Base-by-base conservation (phyloP, 1,139 yeast species). In the Meyerozyma smithsonii region DNA sequence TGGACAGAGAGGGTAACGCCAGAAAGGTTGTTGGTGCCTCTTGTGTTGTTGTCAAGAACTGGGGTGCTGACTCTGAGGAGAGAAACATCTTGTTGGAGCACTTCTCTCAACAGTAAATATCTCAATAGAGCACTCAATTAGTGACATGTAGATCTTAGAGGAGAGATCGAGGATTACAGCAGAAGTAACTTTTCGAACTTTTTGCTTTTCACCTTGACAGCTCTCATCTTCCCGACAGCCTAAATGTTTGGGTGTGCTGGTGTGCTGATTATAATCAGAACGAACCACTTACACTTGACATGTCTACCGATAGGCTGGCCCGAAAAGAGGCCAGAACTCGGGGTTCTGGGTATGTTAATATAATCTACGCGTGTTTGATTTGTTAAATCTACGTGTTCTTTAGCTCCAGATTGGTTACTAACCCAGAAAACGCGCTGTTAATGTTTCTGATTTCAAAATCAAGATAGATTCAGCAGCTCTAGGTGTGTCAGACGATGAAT, bases 21-120 rank as follows among this genome's bases (percentile, higher is more conserved):
- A 89, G 97, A 83, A 92, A 92, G 89, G 97, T 92, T 64, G 98
- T 94, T 72, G 98, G 97, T 78, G 95, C 97, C 74, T 90, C 97
- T 64, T 92, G 96, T 76, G 97, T 92, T 67, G 98, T 92, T 66
- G 89, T 92, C 81, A 89, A 87, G 84, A 84, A 88, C 94, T 92
- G 97, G 97, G 98, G 98, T 86, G 95, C 89, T 69, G 96, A 90
- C 77, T 86, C 97, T 64, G 95, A 84, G 66, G 98, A 90, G 79
- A 90, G 97, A 81, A 79, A 82, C 81, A 85, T 88, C 75, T 84
- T 92, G 72, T 83, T 92, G 74, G 95, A 89, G 76, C 92, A 88
- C 83, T 89, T 92, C 75, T 84, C 95, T 66, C 87, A 86, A 73
- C 90, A 87, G 75, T 79, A 79, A 68, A 14, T 30, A 18, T 30